Evolutionary conservation across 371 early-diverging fungal species (phyloP).

Genomic region (Mortierella sp.): DNA sequence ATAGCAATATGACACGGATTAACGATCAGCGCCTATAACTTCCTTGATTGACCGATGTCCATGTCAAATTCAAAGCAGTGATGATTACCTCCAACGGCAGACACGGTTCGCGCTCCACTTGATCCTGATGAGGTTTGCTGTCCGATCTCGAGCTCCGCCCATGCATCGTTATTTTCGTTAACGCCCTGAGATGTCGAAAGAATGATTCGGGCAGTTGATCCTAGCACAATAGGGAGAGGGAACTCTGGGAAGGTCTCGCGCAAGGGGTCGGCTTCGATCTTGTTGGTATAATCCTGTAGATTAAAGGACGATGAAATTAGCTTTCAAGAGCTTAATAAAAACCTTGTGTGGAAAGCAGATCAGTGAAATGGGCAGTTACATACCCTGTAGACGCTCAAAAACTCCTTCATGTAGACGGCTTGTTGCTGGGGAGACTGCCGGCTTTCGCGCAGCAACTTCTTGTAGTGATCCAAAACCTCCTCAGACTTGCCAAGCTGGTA

Average conservation of each 20-base stretch:
- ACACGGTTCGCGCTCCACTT: constrained; percentile 36
- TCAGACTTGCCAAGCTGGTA: constrained; percentile 72
- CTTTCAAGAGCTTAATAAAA: background rate
- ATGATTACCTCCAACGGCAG: constrained; percentile 49
- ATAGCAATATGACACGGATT: background rate
- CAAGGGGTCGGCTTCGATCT: constrained; percentile 54
- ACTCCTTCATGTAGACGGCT: constrained; percentile 80
- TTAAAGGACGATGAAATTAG: background rate
- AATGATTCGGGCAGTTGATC: constrained; percentile 48
- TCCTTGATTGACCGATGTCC: no score
- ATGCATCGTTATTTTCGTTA: constrained; percentile 41
- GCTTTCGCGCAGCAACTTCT: constrained; percentile 74
- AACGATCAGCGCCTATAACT: background rate
- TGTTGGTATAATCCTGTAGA: constrained; percentile 65
- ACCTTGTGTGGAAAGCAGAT: background rate
- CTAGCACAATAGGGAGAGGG: constrained; percentile 52
- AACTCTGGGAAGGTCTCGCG: constrained; percentile 58
- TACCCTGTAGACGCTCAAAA: constrained; percentile 83
- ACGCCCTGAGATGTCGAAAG: constrained; percentile 50
- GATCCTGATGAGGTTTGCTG: constrained; percentile 15
- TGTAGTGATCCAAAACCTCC: constrained; percentile 72
- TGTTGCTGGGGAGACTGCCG: constrained; percentile 80
- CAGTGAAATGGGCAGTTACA: background rate
- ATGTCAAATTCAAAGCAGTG: background rate
- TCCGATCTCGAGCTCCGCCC: constrained; percentile 38